Evolutionary conservation across 2,329 filamentous ascomycete species (phyloP), one percentile per base, ranked within the genome.

Genomic region (Furcasterigmium sp.): DNA sequence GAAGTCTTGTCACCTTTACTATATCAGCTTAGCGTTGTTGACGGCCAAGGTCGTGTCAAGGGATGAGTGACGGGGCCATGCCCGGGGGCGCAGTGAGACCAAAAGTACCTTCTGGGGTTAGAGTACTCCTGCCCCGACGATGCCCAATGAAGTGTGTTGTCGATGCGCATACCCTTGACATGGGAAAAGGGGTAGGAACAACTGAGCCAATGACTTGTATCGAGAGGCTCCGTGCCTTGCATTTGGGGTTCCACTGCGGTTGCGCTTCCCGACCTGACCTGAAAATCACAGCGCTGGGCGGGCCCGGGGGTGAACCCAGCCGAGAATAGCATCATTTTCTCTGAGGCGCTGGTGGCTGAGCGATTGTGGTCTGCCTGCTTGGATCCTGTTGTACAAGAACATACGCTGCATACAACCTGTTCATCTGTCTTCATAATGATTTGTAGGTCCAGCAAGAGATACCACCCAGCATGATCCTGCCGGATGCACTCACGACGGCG

Each of bases 191-290:
- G 39, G 39, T 35, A 30, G 30, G 19, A 41, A 7, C 14, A 25
- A n/a, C 8, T 19, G 13, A 30, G 8, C 39, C 39, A 41, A 41
- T 41, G 20, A 25, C 20, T n/a, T 20, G 11, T 14, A 29, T 30
- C 20, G 26, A 18, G 39, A 19, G 36, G 35, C 36, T 41, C 39
- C 39, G 39, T 41, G 39, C 39, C 39, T 41, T 29, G 39, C 39
- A 41, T 41, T 35, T 26, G 23, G 23, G 39, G 32, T 17, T 15
- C n/a, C 17, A 15, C 18, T 18, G n/a, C n/a, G 17, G 32, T n/a
- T 35, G 17, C 32, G n/a, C 32, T 13, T 8, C 29, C 29, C 8
- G 14, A 15, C 32, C 15, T 35, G 32, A 35, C 32, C 32, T 35
- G 32, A 35, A 35, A 10, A 35, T 18, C 32, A 17, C 32, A 35